phyloP scores from a whole-genome alignment of 768 basidiomycete species.

The Tulasnella sp. region DNA sequence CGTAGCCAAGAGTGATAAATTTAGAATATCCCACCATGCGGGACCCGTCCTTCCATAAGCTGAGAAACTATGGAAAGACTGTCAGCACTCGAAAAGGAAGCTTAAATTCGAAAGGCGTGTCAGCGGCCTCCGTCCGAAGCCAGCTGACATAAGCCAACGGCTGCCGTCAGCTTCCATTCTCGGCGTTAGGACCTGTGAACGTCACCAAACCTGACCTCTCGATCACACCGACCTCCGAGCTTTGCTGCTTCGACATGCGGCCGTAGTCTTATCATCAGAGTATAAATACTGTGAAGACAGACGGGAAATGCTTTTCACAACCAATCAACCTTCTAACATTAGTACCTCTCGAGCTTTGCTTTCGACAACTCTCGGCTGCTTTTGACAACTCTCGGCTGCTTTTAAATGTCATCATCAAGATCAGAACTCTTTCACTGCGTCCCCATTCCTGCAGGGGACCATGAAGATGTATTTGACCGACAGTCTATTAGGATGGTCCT shows the following conservation, averaged over 20 bases:
- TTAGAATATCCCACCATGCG: not conserved
- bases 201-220: not conserved
- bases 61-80: not conserved
- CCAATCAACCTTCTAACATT: not conserved
- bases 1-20: no score
- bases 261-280: not conserved
- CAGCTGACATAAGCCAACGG: not conserved
- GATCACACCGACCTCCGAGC: not conserved
- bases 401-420: not conserved
- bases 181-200: not conserved
- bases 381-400: no score
- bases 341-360: not conserved
- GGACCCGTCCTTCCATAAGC: not conserved
- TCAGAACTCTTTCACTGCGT: not conserved
- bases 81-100: not conserved
- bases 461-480: not conserved
- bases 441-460: not conserved
- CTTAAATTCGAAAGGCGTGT: not conserved
- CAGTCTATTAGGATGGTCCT: constrained; percentile 21
- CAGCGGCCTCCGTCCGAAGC: not conserved
- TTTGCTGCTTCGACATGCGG: not conserved
- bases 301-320: not conserved
- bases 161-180: not conserved
- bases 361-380: no score
- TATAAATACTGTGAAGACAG: not conserved